A percentile compares a stretch with the other conserved stretches of the same genome.
Evolutionary conservation across 2,329 filamentous ascomycete genomes (phyloP).

Genomic region (Cladophialophora yegresii): DNA sequence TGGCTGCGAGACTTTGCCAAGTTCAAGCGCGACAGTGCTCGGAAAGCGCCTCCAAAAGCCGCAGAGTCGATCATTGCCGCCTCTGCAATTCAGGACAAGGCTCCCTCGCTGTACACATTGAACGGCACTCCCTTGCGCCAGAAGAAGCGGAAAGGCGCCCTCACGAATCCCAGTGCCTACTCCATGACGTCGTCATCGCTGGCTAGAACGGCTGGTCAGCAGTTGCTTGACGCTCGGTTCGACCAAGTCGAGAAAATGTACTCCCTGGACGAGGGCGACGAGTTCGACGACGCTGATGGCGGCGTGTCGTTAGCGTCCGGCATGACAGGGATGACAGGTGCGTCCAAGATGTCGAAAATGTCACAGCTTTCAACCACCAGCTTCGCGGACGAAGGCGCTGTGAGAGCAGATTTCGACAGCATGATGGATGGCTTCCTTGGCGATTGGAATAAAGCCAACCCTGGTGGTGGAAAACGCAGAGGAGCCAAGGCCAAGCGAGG

Average conservation of each 20-base stretch:
- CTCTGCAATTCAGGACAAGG: slow-evolving; percentile 44
- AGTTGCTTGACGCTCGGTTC: slow-evolving; percentile 83
- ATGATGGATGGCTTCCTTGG: slow-evolving; percentile 94
- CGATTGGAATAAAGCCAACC: slow-evolving; percentile 52
- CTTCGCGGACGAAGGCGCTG: slow-evolving; percentile 52
- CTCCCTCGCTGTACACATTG: slow-evolving; percentile 55
- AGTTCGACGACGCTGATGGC: slow-evolving; percentile 51
- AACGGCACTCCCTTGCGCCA: slow-evolving; percentile 66
- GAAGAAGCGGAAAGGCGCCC: slow-evolving; percentile 94
- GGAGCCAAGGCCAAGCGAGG: slow-evolving; percentile 59
- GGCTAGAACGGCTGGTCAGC: slow-evolving; percentile 82
- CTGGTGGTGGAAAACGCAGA: slow-evolving; percentile 45
- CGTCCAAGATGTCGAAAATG: slow-evolving; percentile 53
- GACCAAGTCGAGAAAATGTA: slow-evolving; percentile 87
- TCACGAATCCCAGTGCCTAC: slow-evolving; percentile 83
- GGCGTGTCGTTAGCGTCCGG: slow-evolving; percentile 54
- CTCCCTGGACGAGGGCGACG: slow-evolving; percentile 60
- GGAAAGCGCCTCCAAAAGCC: slow-evolving; percentile 44
- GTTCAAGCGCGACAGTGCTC: slow-evolving; percentile 76
- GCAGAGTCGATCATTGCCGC: slow-evolving; percentile 45
- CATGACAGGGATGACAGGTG: slow-evolving; percentile 40
- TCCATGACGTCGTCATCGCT: slow-evolving; percentile 90
- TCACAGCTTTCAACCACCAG: slow-evolving; percentile 64
- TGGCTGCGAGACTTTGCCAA: slow-evolving; percentile 94
- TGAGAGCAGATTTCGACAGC: slow-evolving; percentile 77